phyloP scores from a whole-genome alignment of 179 eudicot species.

The Patellifolia procumbens region DNA sequence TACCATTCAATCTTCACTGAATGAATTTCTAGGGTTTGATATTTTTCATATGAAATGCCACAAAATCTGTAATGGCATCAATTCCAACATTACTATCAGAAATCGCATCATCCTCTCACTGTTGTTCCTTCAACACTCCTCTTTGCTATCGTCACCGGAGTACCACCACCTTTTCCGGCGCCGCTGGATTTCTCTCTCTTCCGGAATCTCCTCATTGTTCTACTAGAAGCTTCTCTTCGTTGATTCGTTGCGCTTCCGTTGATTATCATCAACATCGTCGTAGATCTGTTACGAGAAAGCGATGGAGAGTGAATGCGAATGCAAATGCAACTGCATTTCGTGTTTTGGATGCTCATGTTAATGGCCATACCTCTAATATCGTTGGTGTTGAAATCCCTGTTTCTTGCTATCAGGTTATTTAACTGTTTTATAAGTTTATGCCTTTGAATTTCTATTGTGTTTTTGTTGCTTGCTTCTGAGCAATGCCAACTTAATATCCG shows the following conservation, averaged over 20 bases:
- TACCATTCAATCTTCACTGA: too few species aligned
- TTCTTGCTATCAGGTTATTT: conserved; percentile 77
- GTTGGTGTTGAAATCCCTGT: conserved; percentile 71
- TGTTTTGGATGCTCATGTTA: conserved; percentile 37
- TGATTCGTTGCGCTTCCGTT: not conserved
- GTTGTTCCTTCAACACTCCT: conserved; percentile 18
- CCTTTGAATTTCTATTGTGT: not conserved
- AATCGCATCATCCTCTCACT: conserved; percentile 35
- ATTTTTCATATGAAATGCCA: conserved; percentile 4
- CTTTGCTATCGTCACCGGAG: conserved; percentile 17
- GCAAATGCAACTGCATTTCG: conserved; percentile 37
- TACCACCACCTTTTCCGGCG: not conserved
- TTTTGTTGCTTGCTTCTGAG: too few species aligned
- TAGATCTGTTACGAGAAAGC: conserved; percentile 1
- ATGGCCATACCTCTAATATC: conserved; percentile 30
- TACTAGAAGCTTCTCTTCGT: not conserved
- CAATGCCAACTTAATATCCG: too few species aligned
- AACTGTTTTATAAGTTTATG: not conserved
- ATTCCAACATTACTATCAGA: conserved; percentile 28
- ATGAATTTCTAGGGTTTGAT: conserved; percentile 20
- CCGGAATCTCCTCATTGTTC: conserved; percentile 10
- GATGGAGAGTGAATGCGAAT: conserved; percentile 37
- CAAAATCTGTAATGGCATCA: conserved; percentile 26
- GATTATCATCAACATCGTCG: not conserved
- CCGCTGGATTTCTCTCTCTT: conserved; percentile 13